phyloP scores from a whole-genome alignment of 306 rosid genomes.

The Vachellia pachyceras region DNA sequence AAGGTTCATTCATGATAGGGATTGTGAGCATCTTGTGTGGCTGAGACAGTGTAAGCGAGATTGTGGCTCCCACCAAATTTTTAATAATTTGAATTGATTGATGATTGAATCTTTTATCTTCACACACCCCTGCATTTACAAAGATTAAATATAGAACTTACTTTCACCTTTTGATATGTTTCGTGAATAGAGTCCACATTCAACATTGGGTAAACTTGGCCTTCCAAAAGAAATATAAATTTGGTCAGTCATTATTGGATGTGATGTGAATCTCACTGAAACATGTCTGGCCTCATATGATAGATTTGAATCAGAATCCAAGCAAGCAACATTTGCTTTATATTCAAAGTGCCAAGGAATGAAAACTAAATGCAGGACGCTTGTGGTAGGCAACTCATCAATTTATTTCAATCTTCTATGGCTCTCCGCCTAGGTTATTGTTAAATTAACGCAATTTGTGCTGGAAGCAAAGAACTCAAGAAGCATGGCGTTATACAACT shows the following conservation, averaged over 20 bases:
- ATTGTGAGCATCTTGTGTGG: slow-evolving; percentile 12
- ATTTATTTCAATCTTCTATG: slow-evolving; percentile 50
- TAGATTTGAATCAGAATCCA: neutral
- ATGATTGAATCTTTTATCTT: neutral
- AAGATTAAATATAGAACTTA: too few relatives aligned
- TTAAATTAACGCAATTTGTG: slow-evolving; percentile 43
- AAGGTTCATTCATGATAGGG: neutral
- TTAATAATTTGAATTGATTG: too few relatives aligned
- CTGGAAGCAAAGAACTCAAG: slow-evolving; percentile 46
- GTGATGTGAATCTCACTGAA: neutral
- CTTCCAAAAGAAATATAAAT: neutral
- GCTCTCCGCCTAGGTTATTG: slow-evolving; percentile 52
- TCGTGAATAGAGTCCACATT: too few relatives aligned
- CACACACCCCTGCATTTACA: neutral
- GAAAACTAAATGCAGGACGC: neutral
- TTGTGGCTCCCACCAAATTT: slow-evolving; percentile 22
- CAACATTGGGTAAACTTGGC: too few relatives aligned
- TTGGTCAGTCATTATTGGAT: neutral
- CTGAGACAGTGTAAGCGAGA: slow-evolving; percentile 18
- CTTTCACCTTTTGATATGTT: too few relatives aligned
- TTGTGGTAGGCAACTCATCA: slow-evolving; percentile 36
- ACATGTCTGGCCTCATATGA: too few relatives aligned
- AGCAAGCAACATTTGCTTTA: neutral
- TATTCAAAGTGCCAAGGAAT: slow-evolving; percentile 10
- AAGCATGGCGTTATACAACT: slow-evolving; percentile 47